Percentiles rank a stretch among this genome's conserved stretches.
phyloP scores from a whole-genome alignment of 441 rosid genomes.

The Erodium moschatum region DNA sequence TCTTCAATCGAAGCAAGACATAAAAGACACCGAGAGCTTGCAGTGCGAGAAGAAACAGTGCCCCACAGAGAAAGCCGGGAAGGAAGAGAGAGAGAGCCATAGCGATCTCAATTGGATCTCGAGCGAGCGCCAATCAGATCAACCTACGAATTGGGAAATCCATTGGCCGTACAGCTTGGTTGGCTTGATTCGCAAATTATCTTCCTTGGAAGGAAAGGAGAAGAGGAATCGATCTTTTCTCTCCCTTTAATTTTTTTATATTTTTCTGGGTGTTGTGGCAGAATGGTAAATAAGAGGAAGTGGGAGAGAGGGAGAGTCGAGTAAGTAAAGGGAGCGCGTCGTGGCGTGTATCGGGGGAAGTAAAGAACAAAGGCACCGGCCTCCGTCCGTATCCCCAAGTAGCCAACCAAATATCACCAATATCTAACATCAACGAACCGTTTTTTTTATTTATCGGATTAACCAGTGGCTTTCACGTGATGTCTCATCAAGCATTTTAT shows the following conservation, averaged over 20 bases:
- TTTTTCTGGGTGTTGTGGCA: not conserved
- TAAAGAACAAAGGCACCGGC: not conserved
- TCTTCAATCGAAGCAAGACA: not conserved
- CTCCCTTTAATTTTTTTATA: too few species aligned
- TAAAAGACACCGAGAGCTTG: not conserved
- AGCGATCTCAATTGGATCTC: not conserved
- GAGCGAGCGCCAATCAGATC: not conserved
- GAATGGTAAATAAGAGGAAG: not conserved
- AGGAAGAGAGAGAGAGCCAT: not conserved
- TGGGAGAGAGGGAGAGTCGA: not conserved
- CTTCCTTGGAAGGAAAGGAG: not conserved
- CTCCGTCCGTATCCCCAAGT: not conserved
- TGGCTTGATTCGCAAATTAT: not conserved
- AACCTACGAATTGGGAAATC: not conserved
- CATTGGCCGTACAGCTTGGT: not conserved
- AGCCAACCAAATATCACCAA: not conserved
- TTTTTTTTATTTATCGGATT: too few species aligned
- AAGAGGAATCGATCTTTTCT: not conserved
- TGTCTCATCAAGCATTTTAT: too few species aligned
- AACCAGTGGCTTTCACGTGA: too few species aligned
- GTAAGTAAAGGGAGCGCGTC: not conserved
- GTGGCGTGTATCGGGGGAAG: not conserved
- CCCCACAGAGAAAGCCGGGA: not conserved
- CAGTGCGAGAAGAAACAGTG: conserved; percentile 2
- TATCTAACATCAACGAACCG: too few species aligned